These are phyloP conservation scores for Aspergillus sp. DNA, from an alignment of 2,329 filamentous ascomycete genomes.

Conservation along the genomic window DNA sequence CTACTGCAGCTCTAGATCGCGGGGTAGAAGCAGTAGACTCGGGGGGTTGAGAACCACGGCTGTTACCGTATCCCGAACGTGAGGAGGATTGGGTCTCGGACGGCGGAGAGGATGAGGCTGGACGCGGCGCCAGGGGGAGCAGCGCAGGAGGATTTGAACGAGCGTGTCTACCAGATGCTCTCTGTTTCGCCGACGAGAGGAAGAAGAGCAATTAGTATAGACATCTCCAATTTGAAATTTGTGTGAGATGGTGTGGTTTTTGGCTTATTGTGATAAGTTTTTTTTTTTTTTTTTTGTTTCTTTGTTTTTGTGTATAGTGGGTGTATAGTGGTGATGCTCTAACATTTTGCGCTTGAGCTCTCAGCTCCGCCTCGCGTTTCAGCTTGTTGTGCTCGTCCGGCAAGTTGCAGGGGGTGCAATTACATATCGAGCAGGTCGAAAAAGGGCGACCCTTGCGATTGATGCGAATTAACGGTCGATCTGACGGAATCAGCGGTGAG, in stretches of 20 bases:
- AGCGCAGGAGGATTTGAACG: constrained; percentile 14
- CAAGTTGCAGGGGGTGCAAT: constrained; percentile 79
- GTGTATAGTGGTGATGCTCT: constrained; percentile 2
- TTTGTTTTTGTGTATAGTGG: background rate
- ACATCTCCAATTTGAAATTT: constrained; percentile 9
- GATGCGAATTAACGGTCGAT: constrained; percentile 88
- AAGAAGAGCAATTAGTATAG: constrained; percentile 17
- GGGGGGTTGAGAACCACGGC: constrained; percentile 4
- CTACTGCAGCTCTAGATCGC: background rate
- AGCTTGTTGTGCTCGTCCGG: constrained; percentile 80
- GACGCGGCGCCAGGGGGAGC: constrained; percentile 22
- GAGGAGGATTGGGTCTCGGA: constrained; percentile 4
- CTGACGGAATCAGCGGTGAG: constrained; percentile 46
- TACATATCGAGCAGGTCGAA: constrained; percentile 92
- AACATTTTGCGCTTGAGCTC: constrained; percentile 13
- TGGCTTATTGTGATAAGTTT: background rate
- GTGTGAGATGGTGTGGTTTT: constrained; percentile 1
- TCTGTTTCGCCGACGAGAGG: constrained; percentile 10
- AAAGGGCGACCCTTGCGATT: constrained; percentile 96
- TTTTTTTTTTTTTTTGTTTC: background rate
- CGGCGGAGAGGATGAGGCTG: constrained; percentile 9
- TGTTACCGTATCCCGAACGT: background rate
- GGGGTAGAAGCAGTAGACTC: background rate
- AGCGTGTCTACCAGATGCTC: constrained; percentile 16
- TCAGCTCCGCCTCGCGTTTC: constrained; percentile 33